Conservation (phyloP, 768 basidiomycete species). For the Auricularia sp. region DNA sequence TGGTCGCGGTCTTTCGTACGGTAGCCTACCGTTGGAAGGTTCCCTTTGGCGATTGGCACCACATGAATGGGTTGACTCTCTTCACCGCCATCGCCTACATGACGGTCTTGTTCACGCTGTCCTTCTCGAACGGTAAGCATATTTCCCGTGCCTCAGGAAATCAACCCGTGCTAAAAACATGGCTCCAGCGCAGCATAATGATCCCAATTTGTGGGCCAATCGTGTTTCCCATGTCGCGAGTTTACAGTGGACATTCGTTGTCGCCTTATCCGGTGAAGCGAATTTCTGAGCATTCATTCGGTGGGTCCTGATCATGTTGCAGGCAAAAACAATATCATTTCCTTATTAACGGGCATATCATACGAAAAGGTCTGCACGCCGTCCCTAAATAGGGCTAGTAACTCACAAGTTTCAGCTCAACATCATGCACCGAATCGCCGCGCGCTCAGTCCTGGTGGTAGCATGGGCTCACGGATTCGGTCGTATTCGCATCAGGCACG, state of each 20-base stretch:
- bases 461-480: slow-evolving; percentile 35
- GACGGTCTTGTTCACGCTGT: neutral
- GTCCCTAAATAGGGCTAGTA: neutral
- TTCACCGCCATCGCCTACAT: neutral
- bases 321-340: neutral
- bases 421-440: slow-evolving; percentile 36
- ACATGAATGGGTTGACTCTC: neutral
- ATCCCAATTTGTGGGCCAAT: neutral
- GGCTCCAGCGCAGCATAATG: neutral
- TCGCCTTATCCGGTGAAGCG: neutral
- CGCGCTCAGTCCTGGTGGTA: slow-evolving; percentile 31
- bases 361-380: neutral
- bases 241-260: neutral
- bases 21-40: slow-evolving; percentile 22
- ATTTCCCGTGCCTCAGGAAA: neutral
- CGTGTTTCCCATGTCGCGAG: neutral
- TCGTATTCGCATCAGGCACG: slow-evolving; percentile 10
- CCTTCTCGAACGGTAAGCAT: neutral
- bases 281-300: neutral
- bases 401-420: slow-evolving; percentile 25
- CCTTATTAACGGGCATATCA: neutral
- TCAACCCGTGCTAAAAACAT: neutral
- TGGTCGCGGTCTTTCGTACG: slow-evolving; percentile 37
- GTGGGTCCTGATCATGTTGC: neutral
- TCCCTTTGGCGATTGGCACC: neutral